Evolutionary conservation across 257 asterid genomes (phyloP), one percentile per base, ranked within the genome.

Genomic region (Coffea eugenioides): DNA sequence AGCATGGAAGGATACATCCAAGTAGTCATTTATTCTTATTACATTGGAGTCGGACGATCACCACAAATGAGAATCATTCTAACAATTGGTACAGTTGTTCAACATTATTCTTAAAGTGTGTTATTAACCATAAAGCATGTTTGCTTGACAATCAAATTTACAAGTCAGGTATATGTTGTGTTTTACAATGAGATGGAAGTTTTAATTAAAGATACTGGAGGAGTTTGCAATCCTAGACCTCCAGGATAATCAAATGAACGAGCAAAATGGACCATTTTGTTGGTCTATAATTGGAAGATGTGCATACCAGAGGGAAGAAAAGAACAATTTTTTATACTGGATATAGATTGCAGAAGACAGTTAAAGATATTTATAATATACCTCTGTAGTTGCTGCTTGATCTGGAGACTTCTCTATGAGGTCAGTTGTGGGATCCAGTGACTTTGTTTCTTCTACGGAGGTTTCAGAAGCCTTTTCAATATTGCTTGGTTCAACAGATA

Each of bases 401-500:
- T 75, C 87, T 21, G 59, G 31, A 75, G 85, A 84, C 77, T 77
- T 80, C 41, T 85, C 88, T 79, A 18, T 81, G 75, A 82, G 83
- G 68, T 87, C 80, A 62, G 79, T 71, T 23, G 89, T 34, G 80
- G 84, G 59, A 39, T 84, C 84, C 2, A 18, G 67, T 5, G 67
- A 90, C 57, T 84, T 74, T 34, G 82, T 75, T 86, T 90, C 91
- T 84, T 92, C 99, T 52, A 43, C 70, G 57, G 80, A 61, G 64
- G 73, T 82, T 79, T 84, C 88, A 80, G 88, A 82, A 74, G 84
- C 81, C 39, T 67, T 67, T 16, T 62, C 79, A 68, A 77, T 71
- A 73, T 36, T 68, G 83, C 69, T 62, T 48, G 52, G 82, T 45
- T 72, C 84, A 69, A 54, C 54, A 11, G 82, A 52, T 85, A 85